Conservation (phyloP, 768 basidiomycete genomes). For the Psilocybe cyanescens region DNA sequence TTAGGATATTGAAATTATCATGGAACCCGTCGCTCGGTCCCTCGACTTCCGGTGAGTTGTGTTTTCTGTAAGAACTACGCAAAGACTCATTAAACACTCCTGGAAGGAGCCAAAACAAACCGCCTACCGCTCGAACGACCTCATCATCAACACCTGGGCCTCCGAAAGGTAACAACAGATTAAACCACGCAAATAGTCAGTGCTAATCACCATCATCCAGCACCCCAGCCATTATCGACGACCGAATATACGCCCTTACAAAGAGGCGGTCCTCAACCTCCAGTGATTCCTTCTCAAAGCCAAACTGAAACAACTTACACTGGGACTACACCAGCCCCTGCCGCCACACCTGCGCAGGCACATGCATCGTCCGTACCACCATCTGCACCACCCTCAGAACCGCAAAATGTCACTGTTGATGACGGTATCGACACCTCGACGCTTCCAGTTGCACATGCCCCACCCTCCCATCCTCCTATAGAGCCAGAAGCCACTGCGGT, state of each 20-base stretch:
- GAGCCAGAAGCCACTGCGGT: conserved; percentile 69
- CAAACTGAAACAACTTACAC: conserved; percentile 10
- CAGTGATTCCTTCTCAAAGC: conserved; percentile 19
- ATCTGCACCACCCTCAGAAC: conserved; percentile 19
- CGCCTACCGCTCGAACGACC: conserved; percentile 12
- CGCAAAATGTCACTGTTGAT: conserved; percentile 28
- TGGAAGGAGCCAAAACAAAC: conserved; percentile 26
- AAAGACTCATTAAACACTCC: not conserved
- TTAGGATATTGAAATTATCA: conserved; percentile 90
- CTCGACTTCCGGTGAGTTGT: conserved; percentile 70
- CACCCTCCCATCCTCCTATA: conserved; percentile 80
- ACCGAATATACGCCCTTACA: conserved; percentile 84
- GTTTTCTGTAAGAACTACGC: not conserved
- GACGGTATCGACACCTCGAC: conserved; percentile 66
- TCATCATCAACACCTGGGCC: conserved; percentile 33
- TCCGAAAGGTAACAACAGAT: conserved; percentile 30
- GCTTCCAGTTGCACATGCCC: conserved; percentile 70
- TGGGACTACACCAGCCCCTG: conserved; percentile 17
- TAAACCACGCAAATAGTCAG: not conserved
- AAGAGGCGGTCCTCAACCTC: conserved; percentile 48
- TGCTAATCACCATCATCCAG: conserved; percentile 25
- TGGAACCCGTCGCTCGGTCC: conserved; percentile 76
- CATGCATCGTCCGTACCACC: conserved; percentile 17
- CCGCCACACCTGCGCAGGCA: conserved; percentile 6
- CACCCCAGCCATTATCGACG: conserved; percentile 63